phyloP scores from a whole-genome alignment of 805 yeast genomes.

The Pichia exigua region DNA sequence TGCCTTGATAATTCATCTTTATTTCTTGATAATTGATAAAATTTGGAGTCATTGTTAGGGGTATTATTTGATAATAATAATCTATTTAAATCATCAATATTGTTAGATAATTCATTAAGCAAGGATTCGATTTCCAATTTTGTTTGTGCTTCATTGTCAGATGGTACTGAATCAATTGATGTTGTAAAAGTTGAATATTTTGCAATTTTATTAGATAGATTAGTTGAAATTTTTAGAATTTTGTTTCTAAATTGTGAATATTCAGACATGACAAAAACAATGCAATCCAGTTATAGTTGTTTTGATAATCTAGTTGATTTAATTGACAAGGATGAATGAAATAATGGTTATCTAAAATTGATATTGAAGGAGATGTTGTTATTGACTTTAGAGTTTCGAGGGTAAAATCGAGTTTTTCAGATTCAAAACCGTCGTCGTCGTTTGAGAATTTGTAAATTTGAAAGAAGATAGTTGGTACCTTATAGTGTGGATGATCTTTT shows the following conservation, averaged over 20 bases:
- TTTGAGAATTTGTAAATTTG: background rate
- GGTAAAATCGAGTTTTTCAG: background rate
- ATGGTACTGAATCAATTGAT: conserved; percentile 32
- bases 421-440: background rate
- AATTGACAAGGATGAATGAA: conserved; percentile 17
- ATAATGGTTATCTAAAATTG: conserved; percentile 4
- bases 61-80: conserved; percentile 25
- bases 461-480: conserved; percentile 6
- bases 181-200: conserved; percentile 46
- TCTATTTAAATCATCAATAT: conserved; percentile 42
- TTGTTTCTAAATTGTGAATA: conserved; percentile 65
- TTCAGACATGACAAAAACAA: conserved; percentile 25
- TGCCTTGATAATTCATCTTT: conserved; percentile 69
- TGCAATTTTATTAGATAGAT: conserved; percentile 47
- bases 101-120: conserved; percentile 44
- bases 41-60: conserved; percentile 50
- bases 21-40: conserved; percentile 79
- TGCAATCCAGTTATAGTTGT: background rate
- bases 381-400: background rate
- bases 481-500: conserved; percentile 4
- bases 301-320: background rate
- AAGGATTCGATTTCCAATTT: conserved; percentile 43
- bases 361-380: background rate
- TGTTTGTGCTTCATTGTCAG: conserved; percentile 41
- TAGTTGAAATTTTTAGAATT: conserved; percentile 62